Base-by-base conservation (phyloP, 768 basidiomycete genomes). In the Chalciporus chontae region DNA sequence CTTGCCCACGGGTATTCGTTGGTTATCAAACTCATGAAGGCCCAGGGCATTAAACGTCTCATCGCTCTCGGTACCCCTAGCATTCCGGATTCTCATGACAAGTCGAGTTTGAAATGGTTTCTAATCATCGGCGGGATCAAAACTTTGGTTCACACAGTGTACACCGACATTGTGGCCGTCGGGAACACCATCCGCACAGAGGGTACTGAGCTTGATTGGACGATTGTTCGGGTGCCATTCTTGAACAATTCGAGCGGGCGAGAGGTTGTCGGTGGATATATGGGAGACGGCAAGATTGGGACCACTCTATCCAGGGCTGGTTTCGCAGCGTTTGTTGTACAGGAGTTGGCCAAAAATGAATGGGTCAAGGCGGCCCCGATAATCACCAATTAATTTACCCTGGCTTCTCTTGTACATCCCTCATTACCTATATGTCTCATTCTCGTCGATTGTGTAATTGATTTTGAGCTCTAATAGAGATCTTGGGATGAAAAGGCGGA, bases 31-130 rank as follows among this genome's bases (percentile, higher is more conserved):
- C 48, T 74, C 43, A 85, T 88, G 85, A 68, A 72, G 48, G 64
- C 71, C 27, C 70, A 74, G 31, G 58, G 66, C 27, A 71, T 87
- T 52, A 77, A 71, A 34, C 80, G 86, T 5, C 73, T 89, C 57
- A 75, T 90, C 43, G 73, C 76, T 21, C 79, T 90, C 14, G 84
- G 84, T 10, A 87, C 87, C 1, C 68, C 81, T 4, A 84, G 84
- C 37, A 83, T 83, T 54, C 69, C 68, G 39, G 86, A 88, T 65
- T 70, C 75, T 18, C 64, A 73, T 42, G 87, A 89, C 68, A 77
- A 77, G 53, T 77, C 68, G 57, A 82, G 74, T 65, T 43, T 74
- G 38, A 51, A 48, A n/a, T 60, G 59, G 54, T 59, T 67, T 3
- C 56, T 67, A 10, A 62, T 85, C 37, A 71, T 83, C 31, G 63